phyloP scores from a whole-genome alignment of 768 basidiomycete species.

The Mycena galericulata region DNA sequence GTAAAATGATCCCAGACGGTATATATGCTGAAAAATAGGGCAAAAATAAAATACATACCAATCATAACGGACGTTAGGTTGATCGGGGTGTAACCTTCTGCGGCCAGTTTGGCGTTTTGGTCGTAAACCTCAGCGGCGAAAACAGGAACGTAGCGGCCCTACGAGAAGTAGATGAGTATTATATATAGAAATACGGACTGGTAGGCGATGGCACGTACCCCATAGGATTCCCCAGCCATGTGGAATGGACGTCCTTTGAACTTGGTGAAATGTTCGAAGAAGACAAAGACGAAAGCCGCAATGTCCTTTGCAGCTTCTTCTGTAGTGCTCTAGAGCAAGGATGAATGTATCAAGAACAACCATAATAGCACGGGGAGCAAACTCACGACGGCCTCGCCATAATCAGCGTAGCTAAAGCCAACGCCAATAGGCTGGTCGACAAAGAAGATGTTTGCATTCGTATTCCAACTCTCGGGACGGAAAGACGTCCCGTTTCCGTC shows the following conservation, averaged over 20 bases:
- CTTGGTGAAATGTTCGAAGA: constrained; percentile 79
- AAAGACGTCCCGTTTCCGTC: constrained; percentile 61
- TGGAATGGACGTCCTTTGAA: constrained; percentile 78
- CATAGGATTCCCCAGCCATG: constrained; percentile 70
- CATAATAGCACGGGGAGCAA: neutral
- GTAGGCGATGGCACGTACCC: constrained; percentile 45
- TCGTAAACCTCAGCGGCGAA: constrained; percentile 63
- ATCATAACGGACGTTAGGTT: constrained; percentile 65
- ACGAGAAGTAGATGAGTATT: neutral
- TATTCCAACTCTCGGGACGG: constrained; percentile 76
- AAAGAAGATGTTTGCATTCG: constrained; percentile 72
- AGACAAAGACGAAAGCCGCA: constrained; percentile 76
- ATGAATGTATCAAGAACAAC: neutral
- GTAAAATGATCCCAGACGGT: neutral
- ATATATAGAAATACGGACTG: neutral
- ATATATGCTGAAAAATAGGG: neutral
- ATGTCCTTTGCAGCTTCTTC: constrained; percentile 59
- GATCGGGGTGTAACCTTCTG: constrained; percentile 60
- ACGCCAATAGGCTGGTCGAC: constrained; percentile 73
- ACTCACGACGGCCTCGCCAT: constrained; percentile 65
- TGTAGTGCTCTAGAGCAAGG: neutral
- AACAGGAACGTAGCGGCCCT: constrained; percentile 66
- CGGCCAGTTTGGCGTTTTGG: constrained; percentile 52
- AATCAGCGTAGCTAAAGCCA: constrained; percentile 74
- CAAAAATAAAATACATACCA: constrained; percentile 41